A percentile compares a stretch with the other conserved stretches of the same genome.
phyloP scores from a whole-genome alignment of 345 rosid genomes.

The Salix dunnii region DNA sequence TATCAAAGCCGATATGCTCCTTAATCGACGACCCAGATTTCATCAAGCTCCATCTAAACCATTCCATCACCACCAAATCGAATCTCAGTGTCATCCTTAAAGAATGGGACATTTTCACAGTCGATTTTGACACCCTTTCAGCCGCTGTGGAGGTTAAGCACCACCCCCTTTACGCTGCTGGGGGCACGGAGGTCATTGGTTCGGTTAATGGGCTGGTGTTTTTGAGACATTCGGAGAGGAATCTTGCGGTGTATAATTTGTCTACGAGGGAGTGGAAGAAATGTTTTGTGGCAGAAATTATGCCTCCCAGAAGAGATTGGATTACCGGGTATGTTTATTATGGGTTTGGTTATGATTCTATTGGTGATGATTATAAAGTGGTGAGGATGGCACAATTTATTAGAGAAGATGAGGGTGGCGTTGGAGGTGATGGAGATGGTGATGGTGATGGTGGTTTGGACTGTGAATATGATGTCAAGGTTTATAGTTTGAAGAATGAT shows the following conservation, averaged over 20 bases:
- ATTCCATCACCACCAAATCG: slow-evolving; percentile 20
- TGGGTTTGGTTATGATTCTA: slow-evolving; percentile 42
- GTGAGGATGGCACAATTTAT: slow-evolving; percentile 34
- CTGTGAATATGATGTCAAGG: slow-evolving; percentile 25
- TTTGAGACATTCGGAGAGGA: slow-evolving; percentile 29
- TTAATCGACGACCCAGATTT: slow-evolving; percentile 31
- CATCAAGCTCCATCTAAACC: slow-evolving; percentile 24
- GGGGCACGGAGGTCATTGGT: slow-evolving; percentile 34
- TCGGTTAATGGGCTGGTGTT: slow-evolving; percentile 43
- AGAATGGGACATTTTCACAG: slow-evolving; percentile 17
- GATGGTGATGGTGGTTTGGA: background rate
- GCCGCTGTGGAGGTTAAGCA: slow-evolving; percentile 8
- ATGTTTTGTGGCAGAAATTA: slow-evolving; percentile 19
- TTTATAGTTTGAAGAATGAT: slow-evolving; percentile 38
- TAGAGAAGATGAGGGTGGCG: slow-evolving; percentile 9
- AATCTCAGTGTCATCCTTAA: slow-evolving; percentile 30
- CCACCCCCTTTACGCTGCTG: slow-evolving; percentile 29
- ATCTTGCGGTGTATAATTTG: slow-evolving; percentile 34
- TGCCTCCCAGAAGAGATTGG: slow-evolving; percentile 4
- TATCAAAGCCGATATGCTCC: slow-evolving; percentile 22
- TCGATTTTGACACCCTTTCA: slow-evolving; percentile 26
- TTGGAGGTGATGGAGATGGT: background rate
- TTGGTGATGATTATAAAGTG: slow-evolving; percentile 32
- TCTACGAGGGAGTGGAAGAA: slow-evolving; percentile 25
- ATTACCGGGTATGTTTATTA: slow-evolving; percentile 27